phyloP scores from a whole-genome alignment of 1,284 basidiomycete genomes.

The Lignosus rhinocerotis region DNA sequence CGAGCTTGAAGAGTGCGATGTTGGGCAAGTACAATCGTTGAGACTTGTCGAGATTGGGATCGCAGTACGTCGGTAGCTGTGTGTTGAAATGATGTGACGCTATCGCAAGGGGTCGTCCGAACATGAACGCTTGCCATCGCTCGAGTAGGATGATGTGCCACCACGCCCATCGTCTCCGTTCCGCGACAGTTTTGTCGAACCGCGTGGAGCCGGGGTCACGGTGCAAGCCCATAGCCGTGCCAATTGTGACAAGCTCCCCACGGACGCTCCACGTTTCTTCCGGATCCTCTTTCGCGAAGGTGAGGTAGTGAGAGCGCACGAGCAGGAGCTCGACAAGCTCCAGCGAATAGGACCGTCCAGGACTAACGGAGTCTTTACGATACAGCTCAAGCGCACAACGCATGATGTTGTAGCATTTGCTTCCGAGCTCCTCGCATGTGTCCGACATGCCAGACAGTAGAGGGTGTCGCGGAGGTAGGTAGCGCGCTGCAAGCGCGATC shows the following conservation, averaged over 20 bases:
- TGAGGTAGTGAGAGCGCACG: slow-evolving; percentile 68
- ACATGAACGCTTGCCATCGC: slow-evolving; percentile 83
- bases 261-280: slow-evolving; percentile 78
- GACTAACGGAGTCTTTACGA: slow-evolving; percentile 44
- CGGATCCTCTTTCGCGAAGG: slow-evolving; percentile 68
- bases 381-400: slow-evolving; percentile 64
- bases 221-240: slow-evolving; percentile 78
- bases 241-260: slow-evolving; percentile 71
- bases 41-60: slow-evolving; percentile 56
- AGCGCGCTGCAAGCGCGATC: slow-evolving; percentile 70
- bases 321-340: slow-evolving; percentile 76
- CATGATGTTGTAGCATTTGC: slow-evolving; percentile 68
- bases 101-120: slow-evolving; percentile 74
- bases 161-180: slow-evolving; percentile 81
- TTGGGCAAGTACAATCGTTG: slow-evolving; percentile 69
- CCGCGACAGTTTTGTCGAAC: slow-evolving; percentile 65
- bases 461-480: slow-evolving; percentile 64
- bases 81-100: slow-evolving; percentile 82
- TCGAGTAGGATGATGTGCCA: slow-evolving; percentile 81
- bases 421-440: slow-evolving; percentile 56
- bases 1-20: slow-evolving; percentile 70
- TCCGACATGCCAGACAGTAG: slow-evolving; percentile 50
- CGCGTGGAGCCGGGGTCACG: slow-evolving; percentile 75
- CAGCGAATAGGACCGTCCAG: slow-evolving; percentile 54
- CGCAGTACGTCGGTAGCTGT: slow-evolving; percentile 64